Conservation (phyloP, 192 early-diverging fungal species). For the Linderina pennispora region DNA sequence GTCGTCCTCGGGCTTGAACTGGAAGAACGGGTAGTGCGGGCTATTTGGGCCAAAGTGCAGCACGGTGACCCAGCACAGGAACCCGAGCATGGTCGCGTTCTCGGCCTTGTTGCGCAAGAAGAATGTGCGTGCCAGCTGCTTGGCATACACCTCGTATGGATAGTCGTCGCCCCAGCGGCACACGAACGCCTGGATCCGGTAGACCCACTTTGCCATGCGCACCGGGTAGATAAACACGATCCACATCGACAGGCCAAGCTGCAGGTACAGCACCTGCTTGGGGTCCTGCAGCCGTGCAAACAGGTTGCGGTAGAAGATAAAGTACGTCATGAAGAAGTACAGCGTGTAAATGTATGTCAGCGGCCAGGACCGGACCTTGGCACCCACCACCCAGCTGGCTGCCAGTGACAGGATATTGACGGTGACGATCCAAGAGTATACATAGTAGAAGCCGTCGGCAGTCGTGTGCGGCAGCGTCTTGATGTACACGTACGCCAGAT, state of each 20-base stretch:
- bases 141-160: conserved; percentile 60
- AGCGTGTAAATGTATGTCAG: conserved; percentile 63
- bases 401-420: conserved; percentile 61
- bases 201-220: conserved; percentile 58
- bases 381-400: conserved; percentile 61
- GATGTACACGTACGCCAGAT: conserved; percentile 59
- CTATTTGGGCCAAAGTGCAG: conserved; percentile 67
- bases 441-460: conserved; percentile 59
- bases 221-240: conserved; percentile 70
- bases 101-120: conserved; percentile 71
- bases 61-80: conserved; percentile 62
- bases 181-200: conserved; percentile 39
- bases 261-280: conserved; percentile 60
- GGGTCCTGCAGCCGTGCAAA: conserved; percentile 65
- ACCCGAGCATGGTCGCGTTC: conserved; percentile 72
- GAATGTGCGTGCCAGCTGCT: conserved; percentile 61
- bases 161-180: conserved; percentile 53
- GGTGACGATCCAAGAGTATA: conserved; percentile 67
- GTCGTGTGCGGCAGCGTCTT: conserved; percentile 52
- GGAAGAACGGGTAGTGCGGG: conserved; percentile 62
- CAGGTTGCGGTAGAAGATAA: conserved; percentile 74
- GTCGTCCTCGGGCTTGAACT: conserved; percentile 47
- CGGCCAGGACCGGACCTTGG: conserved; percentile 59
- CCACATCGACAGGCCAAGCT: conserved; percentile 65
- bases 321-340: conserved; percentile 77